Evolutionary conservation across 352 stramenopile species (phyloP), one percentile per base, ranked within the genome.

Genomic region (Phytophthora sansomeana): DNA sequence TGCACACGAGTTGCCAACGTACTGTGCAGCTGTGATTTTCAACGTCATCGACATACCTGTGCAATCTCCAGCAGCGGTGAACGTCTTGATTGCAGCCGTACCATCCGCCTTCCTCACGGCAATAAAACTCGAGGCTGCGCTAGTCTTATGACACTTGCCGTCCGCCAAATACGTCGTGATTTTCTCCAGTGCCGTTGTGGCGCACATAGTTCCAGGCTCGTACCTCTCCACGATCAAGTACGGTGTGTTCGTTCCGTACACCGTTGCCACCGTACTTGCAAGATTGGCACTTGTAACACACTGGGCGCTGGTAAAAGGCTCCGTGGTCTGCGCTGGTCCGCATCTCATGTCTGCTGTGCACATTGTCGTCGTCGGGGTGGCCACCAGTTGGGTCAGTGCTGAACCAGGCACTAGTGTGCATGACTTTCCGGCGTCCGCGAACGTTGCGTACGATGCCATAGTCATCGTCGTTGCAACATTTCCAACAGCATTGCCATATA

Each of bases 131-230:
- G 19, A 8, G 5, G 32, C 1, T 0, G 16, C 14, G 19, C 11
- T 26, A n/a, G 16, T 52, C 36, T 38, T 44, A 21, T 53, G 58
- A 21, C 58, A 65, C 11, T 39, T 19, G 19, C 48, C 58, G 29
- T 59, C 58, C 1, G 48, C 48, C 24, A 50, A 0, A 10, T 58
- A 60, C 9, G 36, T 16, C 17, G 39, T 46, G 6, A 46, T 46
- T 24, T 5, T 7, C 1, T 3, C 17, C 8, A 49, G 8, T 9
- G 30, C 19, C 8, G 42, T 8, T 8, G 19, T 6, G 32, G 9
- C 42, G 6, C 38, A 44, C 21, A n/a, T 8, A 3, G 21, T 5
- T 9, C 38, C 38, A 44, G n/a, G 4, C 6, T 11, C 24, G 46
- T 52, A 52, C 24, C 14, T 52, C 28, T 52, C 46, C 46, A 52